phyloP scores from a whole-genome alignment of 495 filamentous ascomycete genomes.

The Penicillium flavigenum region DNA sequence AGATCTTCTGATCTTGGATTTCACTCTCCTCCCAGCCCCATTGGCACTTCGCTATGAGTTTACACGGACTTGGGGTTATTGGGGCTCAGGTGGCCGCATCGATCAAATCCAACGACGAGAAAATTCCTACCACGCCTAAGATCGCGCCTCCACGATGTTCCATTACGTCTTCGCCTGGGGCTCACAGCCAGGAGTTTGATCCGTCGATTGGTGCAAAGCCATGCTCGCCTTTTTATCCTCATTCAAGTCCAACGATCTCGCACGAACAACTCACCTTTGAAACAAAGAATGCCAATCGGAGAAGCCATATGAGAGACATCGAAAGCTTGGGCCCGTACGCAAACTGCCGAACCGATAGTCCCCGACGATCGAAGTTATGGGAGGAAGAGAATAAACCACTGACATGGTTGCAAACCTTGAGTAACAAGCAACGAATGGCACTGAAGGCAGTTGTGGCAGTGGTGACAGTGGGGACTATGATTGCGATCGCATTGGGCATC shows the following conservation, averaged over 20 bases:
- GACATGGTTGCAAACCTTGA: slow-evolving; percentile 42
- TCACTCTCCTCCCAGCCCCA: not conserved
- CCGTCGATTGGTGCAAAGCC: slow-evolving; percentile 48
- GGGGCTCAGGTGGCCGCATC: slow-evolving; percentile 34
- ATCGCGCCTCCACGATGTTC: slow-evolving; percentile 17
- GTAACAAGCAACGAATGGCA: slow-evolving; percentile 48
- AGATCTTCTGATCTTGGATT: slow-evolving; percentile 15
- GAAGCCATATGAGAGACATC: slow-evolving; percentile 28
- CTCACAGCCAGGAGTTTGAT: slow-evolving; percentile 37
- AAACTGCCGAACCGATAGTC: slow-evolving; percentile 18
- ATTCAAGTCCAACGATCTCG: slow-evolving; percentile 50
- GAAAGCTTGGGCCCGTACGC: slow-evolving; percentile 31
- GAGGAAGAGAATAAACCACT: slow-evolving; percentile 32
- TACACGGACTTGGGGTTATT: slow-evolving; percentile 35
- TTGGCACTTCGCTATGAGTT: slow-evolving; percentile 21
- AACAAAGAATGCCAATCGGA: slow-evolving; percentile 31
- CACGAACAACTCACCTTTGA: slow-evolving; percentile 44
- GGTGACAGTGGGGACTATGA: slow-evolving; percentile 56
- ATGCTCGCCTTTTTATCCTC: slow-evolving; percentile 60
- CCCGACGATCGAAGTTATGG: slow-evolving; percentile 46
- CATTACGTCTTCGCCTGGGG: slow-evolving; percentile 25
- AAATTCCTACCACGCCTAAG: slow-evolving; percentile 17
- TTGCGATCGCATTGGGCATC: slow-evolving; percentile 63
- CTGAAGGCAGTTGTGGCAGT: slow-evolving; percentile 56
- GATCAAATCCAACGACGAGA: slow-evolving; percentile 29